Percentiles rank a stretch among this genome's conserved stretches.
Conservation (phyloP, 495 filamentous ascomycete species). For the Darksidea phi region DNA sequence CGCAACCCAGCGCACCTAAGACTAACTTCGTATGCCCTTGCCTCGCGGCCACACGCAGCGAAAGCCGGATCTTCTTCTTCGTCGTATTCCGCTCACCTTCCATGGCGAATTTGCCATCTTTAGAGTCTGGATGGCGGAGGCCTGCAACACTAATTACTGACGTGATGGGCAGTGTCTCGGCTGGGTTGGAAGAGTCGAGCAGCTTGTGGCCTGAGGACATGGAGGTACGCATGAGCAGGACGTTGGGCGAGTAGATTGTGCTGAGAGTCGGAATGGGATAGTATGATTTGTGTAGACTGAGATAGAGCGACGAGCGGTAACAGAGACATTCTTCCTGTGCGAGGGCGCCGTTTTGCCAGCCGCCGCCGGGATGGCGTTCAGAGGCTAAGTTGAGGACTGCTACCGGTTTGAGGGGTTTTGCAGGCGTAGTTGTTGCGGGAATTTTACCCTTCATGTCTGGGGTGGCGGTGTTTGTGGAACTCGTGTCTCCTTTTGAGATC, state of each 20-base stretch:
- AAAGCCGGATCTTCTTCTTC: slow-evolving; percentile 58
- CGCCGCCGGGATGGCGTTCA: slow-evolving; percentile 53
- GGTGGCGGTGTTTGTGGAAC: too few relatives aligned
- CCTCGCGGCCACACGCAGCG: slow-evolving; percentile 54
- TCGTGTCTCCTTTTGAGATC: too few relatives aligned
- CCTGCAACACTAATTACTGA: slow-evolving; percentile 62
- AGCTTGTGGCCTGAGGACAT: slow-evolving; percentile 45
- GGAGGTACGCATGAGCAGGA: slow-evolving; percentile 55
- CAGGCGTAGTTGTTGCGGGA: slow-evolving; percentile 1
- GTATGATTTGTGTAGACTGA: slow-evolving; percentile 52
- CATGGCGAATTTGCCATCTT: slow-evolving; percentile 15
- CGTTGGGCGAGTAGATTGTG: slow-evolving; percentile 59
- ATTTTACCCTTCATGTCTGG: not conserved
- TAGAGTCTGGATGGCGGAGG: slow-evolving; percentile 44
- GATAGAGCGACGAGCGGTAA: slow-evolving; percentile 58
- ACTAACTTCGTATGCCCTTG: slow-evolving; percentile 56
- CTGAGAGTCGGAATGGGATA: slow-evolving; percentile 57
- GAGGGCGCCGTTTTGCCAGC: slow-evolving; percentile 54
- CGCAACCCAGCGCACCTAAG: slow-evolving; percentile 68
- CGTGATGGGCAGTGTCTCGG: slow-evolving; percentile 49
- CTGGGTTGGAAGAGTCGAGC: slow-evolving; percentile 41
- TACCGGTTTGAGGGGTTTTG: slow-evolving; percentile 40
- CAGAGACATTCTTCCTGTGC: slow-evolving; percentile 69
- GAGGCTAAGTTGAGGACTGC: slow-evolving; percentile 64
- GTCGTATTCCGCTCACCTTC: slow-evolving; percentile 51